Conservation (phyloP, 805 yeast species). For the Kodamaea kaohsiungensis region DNA sequence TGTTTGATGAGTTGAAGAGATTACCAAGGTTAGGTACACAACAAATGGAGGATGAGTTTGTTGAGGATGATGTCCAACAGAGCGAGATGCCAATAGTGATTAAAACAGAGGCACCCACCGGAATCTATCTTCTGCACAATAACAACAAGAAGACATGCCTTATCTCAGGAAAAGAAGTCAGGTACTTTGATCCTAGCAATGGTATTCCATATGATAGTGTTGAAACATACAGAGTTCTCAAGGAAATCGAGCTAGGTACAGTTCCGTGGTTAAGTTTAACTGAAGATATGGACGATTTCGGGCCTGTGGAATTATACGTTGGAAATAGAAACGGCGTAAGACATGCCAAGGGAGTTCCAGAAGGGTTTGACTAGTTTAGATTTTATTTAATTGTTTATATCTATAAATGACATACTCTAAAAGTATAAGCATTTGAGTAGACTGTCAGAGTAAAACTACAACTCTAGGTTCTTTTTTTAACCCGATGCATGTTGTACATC, state of each 20-base stretch:
- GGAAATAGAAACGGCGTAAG: conserved; percentile 54
- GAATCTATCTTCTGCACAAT: conserved; percentile 62
- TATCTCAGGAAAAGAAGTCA: conserved; percentile 76
- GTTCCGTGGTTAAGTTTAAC: conserved; percentile 53
- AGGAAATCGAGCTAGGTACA: conserved; percentile 47
- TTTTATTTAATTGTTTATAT: not conserved
- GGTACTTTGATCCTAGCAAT: conserved; percentile 83
- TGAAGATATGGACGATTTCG: conserved; percentile 57
- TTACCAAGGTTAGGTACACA: conserved; percentile 66
- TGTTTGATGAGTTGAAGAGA: conserved; percentile 44
- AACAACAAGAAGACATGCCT: conserved; percentile 69
- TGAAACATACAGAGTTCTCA: conserved; percentile 71
- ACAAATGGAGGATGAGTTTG: conserved; percentile 45
- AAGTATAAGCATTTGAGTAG: not conserved
- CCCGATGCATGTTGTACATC: conserved; percentile 57
- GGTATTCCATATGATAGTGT: conserved; percentile 87
- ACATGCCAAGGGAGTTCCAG: conserved; percentile 87
- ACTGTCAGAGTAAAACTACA: not conserved
- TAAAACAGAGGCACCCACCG: conserved; percentile 72
- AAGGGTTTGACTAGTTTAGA: conserved; percentile 55
- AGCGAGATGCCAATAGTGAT: conserved; percentile 46
- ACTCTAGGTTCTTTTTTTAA: no score
- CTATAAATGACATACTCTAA: not conserved
- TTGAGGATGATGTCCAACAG: conserved; percentile 41
- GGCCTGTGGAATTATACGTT: conserved; percentile 42